Percentiles rank a stretch among this genome's conserved stretches.
phyloP scores from a whole-genome alignment of 495 filamentous ascomycete species.

The Cetradonia linearis region DNA sequence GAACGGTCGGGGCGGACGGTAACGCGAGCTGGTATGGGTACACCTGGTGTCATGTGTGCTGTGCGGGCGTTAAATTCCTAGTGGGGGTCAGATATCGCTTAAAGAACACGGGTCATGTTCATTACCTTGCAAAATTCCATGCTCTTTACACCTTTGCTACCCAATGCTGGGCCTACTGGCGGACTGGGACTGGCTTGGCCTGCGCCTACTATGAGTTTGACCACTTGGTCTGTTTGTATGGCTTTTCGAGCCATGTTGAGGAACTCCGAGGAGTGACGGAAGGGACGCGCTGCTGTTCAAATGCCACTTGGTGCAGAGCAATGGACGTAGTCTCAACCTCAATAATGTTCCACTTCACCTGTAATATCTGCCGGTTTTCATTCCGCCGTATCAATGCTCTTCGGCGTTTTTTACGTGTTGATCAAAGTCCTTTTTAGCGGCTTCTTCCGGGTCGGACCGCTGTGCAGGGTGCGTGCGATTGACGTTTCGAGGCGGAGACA shows the following conservation, averaged over 20 bases:
- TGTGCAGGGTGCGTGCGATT: not conserved
- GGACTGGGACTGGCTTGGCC: slow-evolving; percentile 94
- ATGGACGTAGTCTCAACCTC: not conserved
- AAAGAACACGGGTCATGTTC: slow-evolving; percentile 5
- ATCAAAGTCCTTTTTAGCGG: slow-evolving; percentile 1
- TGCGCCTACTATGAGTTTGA: slow-evolving; percentile 96
- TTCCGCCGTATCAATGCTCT: not conserved
- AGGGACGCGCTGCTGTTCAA: not conserved
- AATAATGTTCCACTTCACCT: not conserved
- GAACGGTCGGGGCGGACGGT: slow-evolving; percentile 88
- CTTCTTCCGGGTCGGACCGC: slow-evolving; percentile 5
- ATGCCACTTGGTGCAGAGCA: not conserved
- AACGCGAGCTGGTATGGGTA: slow-evolving; percentile 79
- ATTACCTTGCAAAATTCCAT: slow-evolving; percentile 99
- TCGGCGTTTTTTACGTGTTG: not conserved
- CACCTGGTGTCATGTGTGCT: slow-evolving; percentile 68
- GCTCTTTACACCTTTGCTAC: slow-evolving; percentile 95
- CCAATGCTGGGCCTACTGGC: slow-evolving; percentile 93
- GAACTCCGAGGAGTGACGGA: not conserved
- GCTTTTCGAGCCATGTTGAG: slow-evolving; percentile 66
- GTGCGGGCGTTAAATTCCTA: slow-evolving; percentile 98
- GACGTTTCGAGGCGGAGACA: not conserved
- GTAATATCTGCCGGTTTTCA: not conserved
- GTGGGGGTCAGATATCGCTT: slow-evolving; percentile 10
- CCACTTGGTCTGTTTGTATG: slow-evolving; percentile 67